These are phyloP conservation scores for Coemansia furcata DNA, from an alignment of 192 early-diverging fungal species.

Conservation along the genomic window DNA sequence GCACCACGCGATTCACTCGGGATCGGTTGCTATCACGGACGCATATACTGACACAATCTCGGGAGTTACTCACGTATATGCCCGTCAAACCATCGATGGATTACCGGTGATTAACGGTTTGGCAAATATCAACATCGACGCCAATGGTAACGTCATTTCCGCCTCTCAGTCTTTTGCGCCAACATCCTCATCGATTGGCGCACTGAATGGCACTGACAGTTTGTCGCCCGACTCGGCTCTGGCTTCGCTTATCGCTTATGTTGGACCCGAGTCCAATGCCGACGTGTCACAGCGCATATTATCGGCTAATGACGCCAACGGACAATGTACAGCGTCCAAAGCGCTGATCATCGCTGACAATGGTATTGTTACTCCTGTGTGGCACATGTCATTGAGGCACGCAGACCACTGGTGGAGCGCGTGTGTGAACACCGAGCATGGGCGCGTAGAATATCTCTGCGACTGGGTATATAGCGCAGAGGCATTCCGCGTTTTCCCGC, in stretches of 20 bases:
- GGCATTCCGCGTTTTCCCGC: constrained; percentile 77
- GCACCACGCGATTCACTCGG: too few species aligned
- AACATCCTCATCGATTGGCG: background rate
- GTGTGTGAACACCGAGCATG: constrained; percentile 60
- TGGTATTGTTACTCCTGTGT: constrained; percentile 66
- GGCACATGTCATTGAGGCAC: constrained; percentile 80
- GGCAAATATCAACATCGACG: constrained; percentile 79
- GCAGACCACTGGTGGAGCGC: constrained; percentile 79
- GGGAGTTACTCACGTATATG: constrained; percentile 83
- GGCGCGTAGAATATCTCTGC: constrained; percentile 66
- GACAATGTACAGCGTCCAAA: constrained; percentile 59
- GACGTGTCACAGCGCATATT: background rate
- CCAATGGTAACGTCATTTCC: constrained; percentile 64
- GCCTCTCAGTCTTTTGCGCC: constrained; percentile 68
- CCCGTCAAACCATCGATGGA: constrained; percentile 70
- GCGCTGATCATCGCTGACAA: constrained; percentile 66
- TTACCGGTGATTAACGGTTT: constrained; percentile 78
- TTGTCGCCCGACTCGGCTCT: background rate
- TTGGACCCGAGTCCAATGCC: background rate
- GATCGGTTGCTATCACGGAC: constrained; percentile 57
- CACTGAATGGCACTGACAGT: background rate
- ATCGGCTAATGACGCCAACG: constrained; percentile 25
- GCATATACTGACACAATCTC: constrained; percentile 67
- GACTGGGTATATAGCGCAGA: constrained; percentile 75
- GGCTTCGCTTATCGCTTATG: constrained; percentile 4